These are phyloP conservation scores for Parastagonospora avenae DNA, from an alignment of 2,329 filamentous ascomycete genomes.

Conservation along the genomic window DNA sequence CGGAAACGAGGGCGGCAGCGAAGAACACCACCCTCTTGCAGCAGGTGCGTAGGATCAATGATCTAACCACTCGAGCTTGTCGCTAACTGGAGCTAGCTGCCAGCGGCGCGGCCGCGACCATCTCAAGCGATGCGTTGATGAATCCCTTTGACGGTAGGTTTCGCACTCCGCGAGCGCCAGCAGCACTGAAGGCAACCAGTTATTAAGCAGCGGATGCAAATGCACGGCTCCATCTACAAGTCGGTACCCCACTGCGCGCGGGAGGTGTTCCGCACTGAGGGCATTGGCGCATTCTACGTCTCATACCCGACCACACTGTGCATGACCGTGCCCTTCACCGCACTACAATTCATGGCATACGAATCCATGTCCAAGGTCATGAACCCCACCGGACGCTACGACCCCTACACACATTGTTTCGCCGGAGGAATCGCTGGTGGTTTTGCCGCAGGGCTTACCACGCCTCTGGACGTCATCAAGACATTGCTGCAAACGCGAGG, in stretches of 20 bases:
- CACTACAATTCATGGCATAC: constrained; percentile 96
- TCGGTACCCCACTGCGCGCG: constrained; percentile 85
- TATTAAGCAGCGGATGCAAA: constrained; percentile 99
- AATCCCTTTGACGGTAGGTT: constrained; percentile 94
- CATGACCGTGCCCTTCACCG: constrained; percentile 98
- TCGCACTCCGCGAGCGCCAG: background rate
- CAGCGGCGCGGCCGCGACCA: constrained; percentile 92
- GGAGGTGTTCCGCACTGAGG: constrained; percentile 86
- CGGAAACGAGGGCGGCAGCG: constrained; percentile 82
- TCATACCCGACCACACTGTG: constrained; percentile 97
- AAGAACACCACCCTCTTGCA: constrained; percentile 90
- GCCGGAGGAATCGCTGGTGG: constrained; percentile 93
- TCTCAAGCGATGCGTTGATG: constrained; percentile 97
- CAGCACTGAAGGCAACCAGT: constrained; percentile 60
- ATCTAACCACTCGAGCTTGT: background rate
- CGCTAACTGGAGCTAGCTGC: constrained; percentile 66
- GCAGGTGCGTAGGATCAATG: constrained; percentile 66
- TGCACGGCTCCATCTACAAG: constrained; percentile 91
- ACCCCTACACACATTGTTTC: constrained; percentile 90
- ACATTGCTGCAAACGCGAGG: constrained; percentile 94
- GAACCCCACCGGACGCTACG: constrained; percentile 85
- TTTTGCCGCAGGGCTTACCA: constrained; percentile 90
- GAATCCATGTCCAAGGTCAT: constrained; percentile 93
- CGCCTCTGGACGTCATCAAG: constrained; percentile 97
- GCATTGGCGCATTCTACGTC: constrained; percentile 91